These are phyloP conservation scores for Penicillium sp. DNA, from an alignment of 2,329 filamentous ascomycete genomes.

Conservation along the genomic window DNA sequence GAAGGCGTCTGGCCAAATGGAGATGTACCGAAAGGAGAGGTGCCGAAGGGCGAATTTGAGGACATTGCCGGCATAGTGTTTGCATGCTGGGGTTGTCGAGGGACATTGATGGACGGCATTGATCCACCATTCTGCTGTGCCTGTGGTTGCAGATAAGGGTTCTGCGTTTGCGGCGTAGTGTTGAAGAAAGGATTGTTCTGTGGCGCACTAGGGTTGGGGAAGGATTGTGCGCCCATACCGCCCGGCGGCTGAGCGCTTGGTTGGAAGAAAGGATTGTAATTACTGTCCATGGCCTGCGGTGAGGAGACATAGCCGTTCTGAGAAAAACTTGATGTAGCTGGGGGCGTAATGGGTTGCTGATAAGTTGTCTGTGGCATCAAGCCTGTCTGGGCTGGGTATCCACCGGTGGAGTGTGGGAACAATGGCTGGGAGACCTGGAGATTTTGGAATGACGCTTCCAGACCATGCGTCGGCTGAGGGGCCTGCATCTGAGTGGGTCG, in stretches of 20 bases:
- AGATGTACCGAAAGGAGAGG: conserved; percentile 34
- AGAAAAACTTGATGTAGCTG: conserved; percentile 38
- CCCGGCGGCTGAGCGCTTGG: conserved; percentile 30
- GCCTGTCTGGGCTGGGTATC: conserved; percentile 48
- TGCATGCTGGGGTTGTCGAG: conserved; percentile 35
- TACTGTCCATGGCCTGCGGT: conserved; percentile 36
- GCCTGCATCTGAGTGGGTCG: conserved; percentile 31
- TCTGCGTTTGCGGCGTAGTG: conserved; percentile 21
- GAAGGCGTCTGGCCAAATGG: conserved; percentile 31
- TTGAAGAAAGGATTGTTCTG: conserved; percentile 43
- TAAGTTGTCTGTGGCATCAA: conserved; percentile 41
- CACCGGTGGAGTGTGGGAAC: conserved; percentile 76
- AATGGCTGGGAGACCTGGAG: conserved; percentile 71
- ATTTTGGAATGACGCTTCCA: conserved; percentile 73
- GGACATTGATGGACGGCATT: conserved; percentile 11
- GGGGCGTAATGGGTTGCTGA: conserved; percentile 49
- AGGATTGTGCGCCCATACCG: conserved; percentile 25
- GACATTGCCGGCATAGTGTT: conserved; percentile 43
- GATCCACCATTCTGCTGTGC: conserved; percentile 20
- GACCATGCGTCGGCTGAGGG: conserved; percentile 33
- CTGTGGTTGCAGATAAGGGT: conserved; percentile 24
- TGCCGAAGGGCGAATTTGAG: conserved; percentile 33
- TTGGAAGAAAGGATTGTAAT: conserved; percentile 49
- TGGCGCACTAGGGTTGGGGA: conserved; percentile 23
- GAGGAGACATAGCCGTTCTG: conserved; percentile 39